Evolutionary conservation across 2,329 filamentous ascomycete species (phyloP), one percentile per base, ranked within the genome.

Genomic region (Aciculosporium take): DNA sequence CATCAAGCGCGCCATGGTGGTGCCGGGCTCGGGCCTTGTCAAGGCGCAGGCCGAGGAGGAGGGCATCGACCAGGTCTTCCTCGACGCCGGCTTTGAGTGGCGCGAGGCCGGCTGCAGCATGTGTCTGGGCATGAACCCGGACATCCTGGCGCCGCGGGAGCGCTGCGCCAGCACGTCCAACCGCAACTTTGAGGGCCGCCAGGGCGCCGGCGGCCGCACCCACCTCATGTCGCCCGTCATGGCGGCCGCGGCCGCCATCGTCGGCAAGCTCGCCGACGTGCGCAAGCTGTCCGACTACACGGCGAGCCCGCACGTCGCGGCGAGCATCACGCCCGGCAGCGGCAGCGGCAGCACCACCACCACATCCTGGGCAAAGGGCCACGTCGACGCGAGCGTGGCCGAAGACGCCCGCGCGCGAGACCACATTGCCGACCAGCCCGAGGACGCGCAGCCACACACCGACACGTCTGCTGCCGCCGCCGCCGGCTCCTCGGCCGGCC

Each of bases 111-210:
- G 91, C 38, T 98, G 91, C 74, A 94, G 85, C 48, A 98, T 98
- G 91, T 96, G 91, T 60, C 74, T 98, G 42, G 91, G 91, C 59
- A 98, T 98, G 89, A 98, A 98, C 69, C 89, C 91, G 0, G 91
- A 98, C 60, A 96, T 98, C 48, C 74, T 96, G 36, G 79, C 87
- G 2, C 88, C 91, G 41, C 76, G 82, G 60, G 91, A 98, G 66
- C 81, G 91, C 55, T 96, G 91, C 59, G 91, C 91, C 32, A 89
- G 82, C 57, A 96, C 91, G 38, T 93, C 85, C 48, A 96, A 96
- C 68, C 84, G 91, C 54, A 96, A 96, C 65, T 96, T 96, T 52
- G 91, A 96, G 61, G 91, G 91, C 47, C 81, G 91, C 49, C 91
- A 98, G 65, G 91, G 91, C 57, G 87, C 89, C 46, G 79, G 79